A percentile compares a stretch with the other conserved stretches of the same genome.
Evolutionary conservation across 257 asterid genomes (phyloP).

Genomic region (Voacanga thouarsii): DNA sequence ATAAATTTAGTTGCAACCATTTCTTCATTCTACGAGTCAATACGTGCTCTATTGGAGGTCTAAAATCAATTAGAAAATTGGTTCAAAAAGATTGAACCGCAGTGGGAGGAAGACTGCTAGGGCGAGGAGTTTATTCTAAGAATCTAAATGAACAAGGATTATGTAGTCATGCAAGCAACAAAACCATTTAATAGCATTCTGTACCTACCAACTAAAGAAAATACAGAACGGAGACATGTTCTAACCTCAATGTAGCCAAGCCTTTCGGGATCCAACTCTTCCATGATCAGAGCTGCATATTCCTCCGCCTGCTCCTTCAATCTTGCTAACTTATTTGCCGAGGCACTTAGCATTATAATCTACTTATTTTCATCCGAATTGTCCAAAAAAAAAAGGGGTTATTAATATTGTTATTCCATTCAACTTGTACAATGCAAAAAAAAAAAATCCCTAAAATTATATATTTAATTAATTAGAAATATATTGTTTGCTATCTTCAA

Average conservation of each 20-base stretch:
- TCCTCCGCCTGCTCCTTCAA: conserved; percentile 95
- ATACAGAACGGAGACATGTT: not conserved
- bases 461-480: not conserved
- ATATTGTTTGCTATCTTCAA: not conserved
- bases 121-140: not conserved
- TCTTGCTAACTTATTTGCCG: conserved; percentile 89
- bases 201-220: not conserved
- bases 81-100: not conserved
- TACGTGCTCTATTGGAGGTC: not conserved
- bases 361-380: conserved; percentile 15
- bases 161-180: conserved; percentile 21
- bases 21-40: conserved; percentile 3
- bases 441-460: not conserved
- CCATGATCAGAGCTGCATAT: conserved; percentile 96
- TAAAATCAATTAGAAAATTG: not conserved
- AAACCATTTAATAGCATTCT: not conserved
- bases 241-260: conserved; percentile 97
- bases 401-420: not conserved
- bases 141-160: not conserved
- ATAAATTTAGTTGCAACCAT: conserved; percentile 55
- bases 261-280: conserved; percentile 93
- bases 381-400: not conserved
- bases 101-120: not conserved
- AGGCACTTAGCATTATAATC: conserved; percentile 96
- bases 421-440: not conserved